Conservation (phyloP, 192 early-diverging fungal genomes). For the Paraglomus brasilianum region DNA sequence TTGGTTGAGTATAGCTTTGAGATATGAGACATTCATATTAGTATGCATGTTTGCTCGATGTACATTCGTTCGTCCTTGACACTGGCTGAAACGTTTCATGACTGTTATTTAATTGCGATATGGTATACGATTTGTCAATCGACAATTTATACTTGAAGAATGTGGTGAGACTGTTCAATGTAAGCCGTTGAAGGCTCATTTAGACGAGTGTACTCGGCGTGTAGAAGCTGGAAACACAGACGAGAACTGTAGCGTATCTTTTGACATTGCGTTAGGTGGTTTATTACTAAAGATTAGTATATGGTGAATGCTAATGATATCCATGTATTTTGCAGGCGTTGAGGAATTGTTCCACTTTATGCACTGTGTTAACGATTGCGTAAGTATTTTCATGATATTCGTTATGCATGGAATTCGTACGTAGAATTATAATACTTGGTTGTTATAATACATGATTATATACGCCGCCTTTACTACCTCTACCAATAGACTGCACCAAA, state of each 20-base stretch:
- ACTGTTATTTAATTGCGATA: background rate
- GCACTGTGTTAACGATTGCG: slow-evolving; percentile 79
- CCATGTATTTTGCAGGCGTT: slow-evolving; percentile 38
- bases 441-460: background rate
- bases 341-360: slow-evolving; percentile 82
- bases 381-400: slow-evolving; percentile 50
- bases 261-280: background rate
- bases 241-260: slow-evolving; percentile 61
- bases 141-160: slow-evolving; percentile 40
- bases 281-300: background rate
- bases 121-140: background rate
- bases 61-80: background rate
- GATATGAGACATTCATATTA: background rate
- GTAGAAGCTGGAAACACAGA: slow-evolving; percentile 67
- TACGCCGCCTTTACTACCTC: background rate
- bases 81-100: background rate
- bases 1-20: slow-evolving; percentile 31
- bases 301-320: slow-evolving; percentile 1
- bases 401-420: background rate
- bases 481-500: slow-evolving; percentile 11
- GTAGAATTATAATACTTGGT: background rate
- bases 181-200: slow-evolving; percentile 70
- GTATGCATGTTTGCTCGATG: background rate
- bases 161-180: slow-evolving; percentile 65
- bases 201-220: slow-evolving; percentile 73